phyloP scores from a whole-genome alignment of 2,329 filamentous ascomycete species.

The Plenodomus lindquistii region DNA sequence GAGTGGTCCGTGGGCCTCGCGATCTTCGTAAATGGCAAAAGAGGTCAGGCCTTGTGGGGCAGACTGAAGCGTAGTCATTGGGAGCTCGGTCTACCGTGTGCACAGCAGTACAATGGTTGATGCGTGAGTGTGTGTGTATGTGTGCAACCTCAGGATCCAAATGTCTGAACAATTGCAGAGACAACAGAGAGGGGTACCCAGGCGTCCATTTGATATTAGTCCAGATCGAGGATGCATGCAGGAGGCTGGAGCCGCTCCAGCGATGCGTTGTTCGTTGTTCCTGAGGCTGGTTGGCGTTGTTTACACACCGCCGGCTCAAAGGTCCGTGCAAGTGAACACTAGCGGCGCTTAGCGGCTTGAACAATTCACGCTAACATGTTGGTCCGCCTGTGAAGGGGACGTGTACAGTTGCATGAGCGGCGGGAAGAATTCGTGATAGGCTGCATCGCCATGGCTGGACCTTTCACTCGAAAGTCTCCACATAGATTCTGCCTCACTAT shows the following conservation, averaged over 20 bases:
- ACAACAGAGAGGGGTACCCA: neutral
- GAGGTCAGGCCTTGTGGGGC: slow-evolving; percentile 35
- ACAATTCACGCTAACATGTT: neutral
- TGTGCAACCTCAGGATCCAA: neutral
- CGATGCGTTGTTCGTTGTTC: neutral
- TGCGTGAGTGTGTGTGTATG: neutral
- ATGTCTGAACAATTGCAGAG: neutral
- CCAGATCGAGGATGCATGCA: neutral
- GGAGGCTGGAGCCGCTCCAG: neutral
- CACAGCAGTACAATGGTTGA: slow-evolving; percentile 1
- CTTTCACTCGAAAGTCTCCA: neutral
- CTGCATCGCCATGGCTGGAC: neutral
- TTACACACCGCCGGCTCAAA: neutral
- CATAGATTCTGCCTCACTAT: neutral
- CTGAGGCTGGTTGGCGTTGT: neutral
- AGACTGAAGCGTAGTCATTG: slow-evolving; percentile 38
- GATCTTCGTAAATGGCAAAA: slow-evolving; percentile 41
- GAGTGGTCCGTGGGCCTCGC: slow-evolving; percentile 32
- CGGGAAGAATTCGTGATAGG: neutral
- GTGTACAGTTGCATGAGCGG: neutral
- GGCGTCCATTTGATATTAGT: neutral
- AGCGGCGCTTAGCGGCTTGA: slow-evolving; percentile 6
- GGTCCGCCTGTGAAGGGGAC: neutral
- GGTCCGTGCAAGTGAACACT: slow-evolving; percentile 6
- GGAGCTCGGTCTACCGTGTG: slow-evolving; percentile 17